Conservation (phyloP, 2,329 filamentous ascomycete species). For the Aspergillus bombycis region DNA sequence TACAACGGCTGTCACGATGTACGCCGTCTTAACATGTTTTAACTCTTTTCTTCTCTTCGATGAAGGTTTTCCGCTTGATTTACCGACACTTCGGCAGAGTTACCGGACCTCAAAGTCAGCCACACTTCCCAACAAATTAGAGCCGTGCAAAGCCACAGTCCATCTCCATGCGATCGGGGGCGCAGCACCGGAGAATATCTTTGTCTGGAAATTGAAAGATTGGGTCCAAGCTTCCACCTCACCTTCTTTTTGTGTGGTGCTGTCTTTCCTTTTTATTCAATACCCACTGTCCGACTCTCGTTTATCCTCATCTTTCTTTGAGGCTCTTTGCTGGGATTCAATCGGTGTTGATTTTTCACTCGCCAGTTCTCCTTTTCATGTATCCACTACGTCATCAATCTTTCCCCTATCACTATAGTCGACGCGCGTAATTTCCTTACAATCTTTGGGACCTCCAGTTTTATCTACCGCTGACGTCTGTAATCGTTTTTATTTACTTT, state of each 20-base stretch:
- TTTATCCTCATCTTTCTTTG: background rate
- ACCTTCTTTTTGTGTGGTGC: background rate
- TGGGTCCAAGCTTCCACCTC: conserved; percentile 7
- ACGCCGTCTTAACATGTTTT: background rate
- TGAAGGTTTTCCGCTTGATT: background rate
- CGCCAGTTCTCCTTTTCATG: conserved; percentile 15
- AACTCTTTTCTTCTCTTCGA: background rate
- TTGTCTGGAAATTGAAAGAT: background rate
- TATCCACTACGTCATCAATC: conserved; percentile 1
- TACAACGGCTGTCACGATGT: background rate
- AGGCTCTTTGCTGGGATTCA: background rate
- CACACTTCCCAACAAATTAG: conserved; percentile 4
- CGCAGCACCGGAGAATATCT: conserved; percentile 10
- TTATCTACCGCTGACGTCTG: background rate
- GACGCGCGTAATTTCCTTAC: background rate
- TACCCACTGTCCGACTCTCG: background rate
- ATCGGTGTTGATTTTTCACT: conserved; percentile 31
- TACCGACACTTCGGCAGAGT: background rate
- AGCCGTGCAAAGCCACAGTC: background rate
- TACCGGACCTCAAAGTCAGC: background rate
- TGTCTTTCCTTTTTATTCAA: background rate
- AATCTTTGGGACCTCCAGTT: background rate
- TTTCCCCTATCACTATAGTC: background rate
- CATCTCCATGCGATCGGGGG: conserved; percentile 8
- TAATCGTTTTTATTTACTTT: background rate